Base-by-base conservation (phyloP, 108 stramenopile species). In the Seminavis robusta region DNA sequence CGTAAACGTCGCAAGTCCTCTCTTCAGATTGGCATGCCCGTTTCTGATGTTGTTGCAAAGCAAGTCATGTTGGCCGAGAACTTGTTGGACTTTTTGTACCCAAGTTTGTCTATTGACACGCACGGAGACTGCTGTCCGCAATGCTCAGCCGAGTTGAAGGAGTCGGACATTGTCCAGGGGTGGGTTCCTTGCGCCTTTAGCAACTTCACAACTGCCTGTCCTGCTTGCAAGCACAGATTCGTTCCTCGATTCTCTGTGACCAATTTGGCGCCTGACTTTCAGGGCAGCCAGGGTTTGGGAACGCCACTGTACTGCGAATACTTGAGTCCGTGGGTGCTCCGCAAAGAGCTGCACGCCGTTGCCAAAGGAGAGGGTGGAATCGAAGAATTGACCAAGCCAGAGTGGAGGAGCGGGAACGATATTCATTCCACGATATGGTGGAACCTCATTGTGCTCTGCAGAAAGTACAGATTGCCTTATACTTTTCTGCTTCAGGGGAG, bases 401-500 rank as follows among this genome's bases (percentile, higher is more conserved):
- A 68, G 21, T 89, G 83, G 61, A 71, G 86, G 8, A 65, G 71
- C 11, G 83, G 81, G 23, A 62, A 43, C 19, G 86, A 75, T 32
- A 72, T 88, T 19, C 74, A 77, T 44, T 75, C 84, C 15, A 91
- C 88, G 2, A 38, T 94, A 40, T 94, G 80, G 82, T 94, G 89
- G 89, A 94, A 94, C 55, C 54, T 91, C 56, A 79, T 94, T 41
- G 87, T 86, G 25, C 63, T 74, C 47, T 85, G 85, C 51, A 74
- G 53, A 27, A 68, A 83, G 16, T 78, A 84, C 65, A 61, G 76
- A 33, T 58, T 94, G 16, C 93, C 93, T 9, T 79, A 71, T 33
- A 77, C 89, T 23, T 90, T 86, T 67, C 58, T 94, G 44, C 69
- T 94, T 5, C 93, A 94, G 69, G 89, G 93, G 1, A 83, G 77